Conservation (phyloP, 139 green algal species). For the Eudorina sp. region DNA sequence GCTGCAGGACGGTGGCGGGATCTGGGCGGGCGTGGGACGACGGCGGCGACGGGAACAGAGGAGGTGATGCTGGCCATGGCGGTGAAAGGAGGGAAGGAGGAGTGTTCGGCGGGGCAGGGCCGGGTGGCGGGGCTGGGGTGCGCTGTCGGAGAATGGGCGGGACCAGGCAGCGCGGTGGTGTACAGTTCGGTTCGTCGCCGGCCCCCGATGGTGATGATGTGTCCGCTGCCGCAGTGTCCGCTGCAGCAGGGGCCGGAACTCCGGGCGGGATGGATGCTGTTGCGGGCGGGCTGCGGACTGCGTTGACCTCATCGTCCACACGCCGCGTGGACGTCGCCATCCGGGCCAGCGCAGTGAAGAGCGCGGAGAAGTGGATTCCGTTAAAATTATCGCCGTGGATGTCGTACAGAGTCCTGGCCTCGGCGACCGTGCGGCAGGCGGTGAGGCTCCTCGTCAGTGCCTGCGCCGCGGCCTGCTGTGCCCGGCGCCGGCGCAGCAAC, state of each 20-base stretch:
- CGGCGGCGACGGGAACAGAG: neutral
- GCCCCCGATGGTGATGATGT: neutral
- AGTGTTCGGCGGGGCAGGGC: too few relatives aligned
- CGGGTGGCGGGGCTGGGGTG: too few relatives aligned
- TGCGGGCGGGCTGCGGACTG: neutral
- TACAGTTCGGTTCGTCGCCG: too few relatives aligned
- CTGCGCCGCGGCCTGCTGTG: neutral
- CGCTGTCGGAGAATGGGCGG: too few relatives aligned
- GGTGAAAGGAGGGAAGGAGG: neutral
- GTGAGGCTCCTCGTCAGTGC: neutral
- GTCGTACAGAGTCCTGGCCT: neutral
- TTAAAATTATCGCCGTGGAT: neutral
- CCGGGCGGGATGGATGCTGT: neutral
- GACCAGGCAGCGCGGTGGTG: too few relatives aligned
- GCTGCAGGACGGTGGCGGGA: neutral
- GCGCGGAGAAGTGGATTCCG: conserved; percentile 35
- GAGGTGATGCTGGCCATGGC: neutral
- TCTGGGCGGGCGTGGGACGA: neutral
- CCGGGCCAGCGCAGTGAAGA: conserved; percentile 3
- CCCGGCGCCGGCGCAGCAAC: neutral
- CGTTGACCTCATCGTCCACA: neutral
- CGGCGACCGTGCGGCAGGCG: neutral
- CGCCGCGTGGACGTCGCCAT: neutral
- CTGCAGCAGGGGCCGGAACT: neutral
- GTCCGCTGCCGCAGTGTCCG: neutral